phyloP scores from a whole-genome alignment of 176 grass and related monocot species.

The Pharus latifolius region DNA sequence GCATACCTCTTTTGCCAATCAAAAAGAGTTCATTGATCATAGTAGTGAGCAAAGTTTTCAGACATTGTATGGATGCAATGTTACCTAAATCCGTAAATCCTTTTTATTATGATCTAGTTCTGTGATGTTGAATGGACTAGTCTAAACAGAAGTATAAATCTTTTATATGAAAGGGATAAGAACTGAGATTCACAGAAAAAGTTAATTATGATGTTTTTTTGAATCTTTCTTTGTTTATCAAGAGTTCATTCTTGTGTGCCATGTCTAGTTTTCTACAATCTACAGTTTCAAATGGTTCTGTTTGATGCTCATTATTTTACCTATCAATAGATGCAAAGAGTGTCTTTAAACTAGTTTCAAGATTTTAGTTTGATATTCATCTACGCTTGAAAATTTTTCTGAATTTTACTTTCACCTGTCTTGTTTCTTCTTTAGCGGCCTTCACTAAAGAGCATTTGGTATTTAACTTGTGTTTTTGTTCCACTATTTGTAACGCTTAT shows the following conservation, averaged over 20 bases:
- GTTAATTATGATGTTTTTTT: background rate
- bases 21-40: too few relatives aligned
- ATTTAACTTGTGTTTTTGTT: background rate
- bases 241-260: background rate
- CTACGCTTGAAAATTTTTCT: background rate
- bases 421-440: background rate
- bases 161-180: background rate
- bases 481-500: background rate
- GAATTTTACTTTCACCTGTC: too few relatives aligned
- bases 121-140: background rate
- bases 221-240: background rate
- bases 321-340: too few relatives aligned
- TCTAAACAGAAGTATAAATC: background rate
- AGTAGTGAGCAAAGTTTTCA: too few relatives aligned
- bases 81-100: too few relatives aligned
- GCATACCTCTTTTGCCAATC: too few relatives aligned
- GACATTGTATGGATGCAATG: too few relatives aligned
- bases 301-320: too few relatives aligned
- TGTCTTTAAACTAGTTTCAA: too few relatives aligned
- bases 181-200: background rate
- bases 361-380: background rate
- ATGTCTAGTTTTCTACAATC: background rate
- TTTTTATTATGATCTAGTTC: background rate
- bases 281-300: too few relatives aligned
- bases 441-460: background rate